These are phyloP conservation scores for Pseudozyma flocculosa DNA, from an alignment of 1,284 basidiomycete species.

Conservation along the genomic window DNA sequence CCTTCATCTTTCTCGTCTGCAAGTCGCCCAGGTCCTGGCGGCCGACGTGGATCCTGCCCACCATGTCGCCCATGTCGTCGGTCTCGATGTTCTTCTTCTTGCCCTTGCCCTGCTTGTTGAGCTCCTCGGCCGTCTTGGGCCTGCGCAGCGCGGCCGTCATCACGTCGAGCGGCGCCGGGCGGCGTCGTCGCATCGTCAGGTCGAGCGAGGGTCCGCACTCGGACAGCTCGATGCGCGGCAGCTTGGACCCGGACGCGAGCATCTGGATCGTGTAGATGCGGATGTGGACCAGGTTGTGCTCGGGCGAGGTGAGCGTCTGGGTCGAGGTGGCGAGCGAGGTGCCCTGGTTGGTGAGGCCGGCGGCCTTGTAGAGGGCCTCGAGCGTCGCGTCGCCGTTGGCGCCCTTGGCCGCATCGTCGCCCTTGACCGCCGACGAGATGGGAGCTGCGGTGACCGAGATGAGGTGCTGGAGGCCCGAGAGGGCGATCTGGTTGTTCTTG, in stretches of 20 bases:
- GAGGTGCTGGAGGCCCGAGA: conserved; percentile 82
- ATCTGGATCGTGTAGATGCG: conserved; percentile 80
- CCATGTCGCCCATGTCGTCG: conserved; percentile 95
- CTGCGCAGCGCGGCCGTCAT: conserved; percentile 77
- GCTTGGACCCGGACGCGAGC: conserved; percentile 64
- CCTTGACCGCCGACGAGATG: not conserved
- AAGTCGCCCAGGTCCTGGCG: conserved; percentile 84
- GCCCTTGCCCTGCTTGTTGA: conserved; percentile 70
- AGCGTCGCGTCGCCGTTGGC: conserved; percentile 7
- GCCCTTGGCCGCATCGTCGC: conserved; percentile 1
- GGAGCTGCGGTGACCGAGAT: conserved; percentile 63
- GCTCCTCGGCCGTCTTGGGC: conserved; percentile 77
- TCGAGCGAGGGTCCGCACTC: conserved; percentile 92
- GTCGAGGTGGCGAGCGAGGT: conserved; percentile 59
- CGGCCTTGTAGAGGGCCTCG: conserved; percentile 44
- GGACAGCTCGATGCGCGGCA: conserved; percentile 68
- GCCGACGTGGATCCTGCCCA: conserved; percentile 83
- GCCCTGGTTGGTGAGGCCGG: conserved; percentile 47
- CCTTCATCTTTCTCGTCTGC: conserved; percentile 91
- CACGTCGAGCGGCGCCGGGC: conserved; percentile 74
- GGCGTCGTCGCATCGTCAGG: conserved; percentile 74
- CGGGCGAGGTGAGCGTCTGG: conserved; percentile 59
- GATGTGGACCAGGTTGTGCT: conserved; percentile 76
- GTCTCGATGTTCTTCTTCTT: conserved; percentile 85
- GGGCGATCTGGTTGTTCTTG: conserved; percentile 74